Evolutionary conservation across 1,284 basidiomycete species (phyloP), one percentile per base, ranked within the genome.

Genomic region (Tranzscheliella williamsii): DNA sequence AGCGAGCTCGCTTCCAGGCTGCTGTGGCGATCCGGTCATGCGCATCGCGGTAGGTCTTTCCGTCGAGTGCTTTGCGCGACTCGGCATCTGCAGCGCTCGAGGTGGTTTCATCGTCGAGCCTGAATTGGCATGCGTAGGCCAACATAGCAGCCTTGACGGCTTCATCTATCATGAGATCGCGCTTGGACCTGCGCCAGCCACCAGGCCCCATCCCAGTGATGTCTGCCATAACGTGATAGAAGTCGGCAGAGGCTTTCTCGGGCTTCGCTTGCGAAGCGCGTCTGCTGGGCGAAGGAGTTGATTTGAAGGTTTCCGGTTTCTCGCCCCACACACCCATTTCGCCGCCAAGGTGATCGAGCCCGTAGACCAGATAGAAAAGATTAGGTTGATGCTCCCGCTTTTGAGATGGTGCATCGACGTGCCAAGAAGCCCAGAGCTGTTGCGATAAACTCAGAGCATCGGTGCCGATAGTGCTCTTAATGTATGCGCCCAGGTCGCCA

Each of bases 121-220:
- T 38, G 39, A 58, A 65, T 23, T 65, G 62, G 26, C 62, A 65
- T 2, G 62, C 62, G n/a, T 65, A 65, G 4, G 62, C 62, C 13
- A 65, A 41, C 62, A 65, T 65, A 9, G 52, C 52, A 1, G 62
- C 62, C 27, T 65, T 65, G 35, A 65, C 62, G 11, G 62, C 62
- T 31, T 65, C 62, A 34, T 65, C 62, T 18, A 65, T 56, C 51
- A 56, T 53, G 12, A 56, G 31, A 23, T 65, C 62, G 11, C 61
- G 35, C 35, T 58, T 52, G 4, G 61, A 64, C 24, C 51, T 34
- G 8, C 47, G 40, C 61, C 61, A 64, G 22, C 61, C 61, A 22
- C 54, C 61, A 1, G 55, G 51, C 13, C 43, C 50, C 47, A 54
- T 54, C 13, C 61, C 61, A n/a, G 49, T 23, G 2, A 64, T 16